Conservation (phyloP, 2,329 filamentous ascomycete species). For the Verruconis gallopava region DNA sequence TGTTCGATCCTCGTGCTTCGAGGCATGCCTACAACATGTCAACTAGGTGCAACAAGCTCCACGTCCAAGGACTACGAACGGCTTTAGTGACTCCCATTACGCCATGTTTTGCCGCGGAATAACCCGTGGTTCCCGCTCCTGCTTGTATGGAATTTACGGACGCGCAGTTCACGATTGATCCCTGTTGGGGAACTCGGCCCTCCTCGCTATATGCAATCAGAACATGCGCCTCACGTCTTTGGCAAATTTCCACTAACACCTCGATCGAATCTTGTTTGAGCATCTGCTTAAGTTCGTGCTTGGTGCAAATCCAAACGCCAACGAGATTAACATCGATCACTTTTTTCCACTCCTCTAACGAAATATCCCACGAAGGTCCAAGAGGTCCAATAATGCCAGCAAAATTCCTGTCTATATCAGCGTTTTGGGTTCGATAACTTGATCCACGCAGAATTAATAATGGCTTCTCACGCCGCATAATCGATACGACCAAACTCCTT, state of each 20-base stretch:
- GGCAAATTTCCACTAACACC: too few relatives aligned
- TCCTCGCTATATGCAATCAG: too few relatives aligned
- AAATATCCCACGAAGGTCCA: constrained; percentile 32
- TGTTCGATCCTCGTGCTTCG: constrained; percentile 21
- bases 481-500: constrained; percentile 41
- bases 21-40: constrained; percentile 13
- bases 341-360: constrained; percentile 36
- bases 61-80: constrained; percentile 41
- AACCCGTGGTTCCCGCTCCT: constrained; percentile 32
- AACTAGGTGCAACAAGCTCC: too few relatives aligned
- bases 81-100: constrained; percentile 41
- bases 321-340: constrained; percentile 41
- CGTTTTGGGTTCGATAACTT: too few relatives aligned
- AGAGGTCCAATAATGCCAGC: constrained; percentile 37
- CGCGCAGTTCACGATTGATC: constrained; percentile 42
- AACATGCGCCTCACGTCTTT: too few relatives aligned
- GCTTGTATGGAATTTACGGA: constrained; percentile 39
- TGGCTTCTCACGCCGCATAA: constrained; percentile 35
- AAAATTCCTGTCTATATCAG: too few relatives aligned
- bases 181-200: constrained; percentile 25
- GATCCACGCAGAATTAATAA: too few relatives aligned
- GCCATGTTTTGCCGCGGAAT: constrained; percentile 41
- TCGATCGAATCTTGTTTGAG: constrained; percentile 30
- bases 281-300: constrained; percentile 40
- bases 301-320: constrained; percentile 47